Evolutionary conservation across 2,329 filamentous ascomycete genomes (phyloP).

Genomic region (Aspergillus intermedius): DNA sequence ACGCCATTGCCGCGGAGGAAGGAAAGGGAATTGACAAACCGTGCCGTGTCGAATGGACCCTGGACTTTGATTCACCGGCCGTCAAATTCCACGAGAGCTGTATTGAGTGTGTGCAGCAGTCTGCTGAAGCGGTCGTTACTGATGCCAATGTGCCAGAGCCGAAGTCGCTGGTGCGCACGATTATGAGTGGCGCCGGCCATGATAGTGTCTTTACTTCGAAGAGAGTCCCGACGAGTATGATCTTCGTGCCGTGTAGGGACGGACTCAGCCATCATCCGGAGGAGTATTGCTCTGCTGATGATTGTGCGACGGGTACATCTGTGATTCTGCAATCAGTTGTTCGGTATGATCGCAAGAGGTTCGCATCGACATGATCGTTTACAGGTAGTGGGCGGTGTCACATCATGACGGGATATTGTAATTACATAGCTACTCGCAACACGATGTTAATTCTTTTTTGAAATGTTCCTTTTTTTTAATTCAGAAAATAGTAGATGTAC

Average conservation of each 20-base stretch:
- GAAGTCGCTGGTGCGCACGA: conserved; percentile 43
- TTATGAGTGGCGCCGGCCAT: conserved; percentile 61
- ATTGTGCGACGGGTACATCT: conserved; percentile 51
- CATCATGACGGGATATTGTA: background rate
- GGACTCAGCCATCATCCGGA: conserved; percentile 59
- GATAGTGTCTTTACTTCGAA: conserved; percentile 58
- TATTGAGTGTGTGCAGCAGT: conserved; percentile 57
- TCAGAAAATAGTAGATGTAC: background rate
- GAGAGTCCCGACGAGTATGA: conserved; percentile 58
- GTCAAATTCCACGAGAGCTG: conserved; percentile 62
- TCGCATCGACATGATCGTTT: conserved; percentile 10
- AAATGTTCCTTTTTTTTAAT: background rate
- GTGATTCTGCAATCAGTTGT: conserved; percentile 32
- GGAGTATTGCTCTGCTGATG: conserved; percentile 55
- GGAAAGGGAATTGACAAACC: conserved; percentile 47
- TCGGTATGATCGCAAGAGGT: conserved; percentile 38
- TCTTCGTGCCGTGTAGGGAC: conserved; percentile 59
- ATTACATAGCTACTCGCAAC: background rate
- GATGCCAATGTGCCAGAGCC: conserved; percentile 27
- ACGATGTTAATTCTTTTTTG: background rate
- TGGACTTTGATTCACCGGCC: conserved; percentile 56
- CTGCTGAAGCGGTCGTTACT: conserved; percentile 53
- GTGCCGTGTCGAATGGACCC: conserved; percentile 52
- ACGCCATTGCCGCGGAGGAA: conserved; percentile 52
- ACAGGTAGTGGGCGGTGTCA: background rate